Evolutionary conservation across 495 filamentous ascomycete genomes (phyloP).

Genomic region (Penicillium desertorum): DNA sequence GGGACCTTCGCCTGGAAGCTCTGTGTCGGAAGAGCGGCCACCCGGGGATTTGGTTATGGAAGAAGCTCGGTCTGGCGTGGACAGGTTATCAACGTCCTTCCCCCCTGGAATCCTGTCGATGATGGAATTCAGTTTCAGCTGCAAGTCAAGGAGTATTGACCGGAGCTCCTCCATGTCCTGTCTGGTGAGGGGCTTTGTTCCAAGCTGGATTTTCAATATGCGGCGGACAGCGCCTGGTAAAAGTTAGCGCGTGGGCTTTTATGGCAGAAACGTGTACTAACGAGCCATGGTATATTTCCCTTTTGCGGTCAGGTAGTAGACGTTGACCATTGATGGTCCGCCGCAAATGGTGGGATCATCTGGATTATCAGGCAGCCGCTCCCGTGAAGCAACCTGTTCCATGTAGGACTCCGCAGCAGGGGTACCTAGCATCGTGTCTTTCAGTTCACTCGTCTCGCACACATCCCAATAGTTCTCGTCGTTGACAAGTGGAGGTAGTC

Average conservation of each 20-base stretch:
- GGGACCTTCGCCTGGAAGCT: slow-evolving; percentile 40
- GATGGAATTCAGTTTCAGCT: slow-evolving; percentile 46
- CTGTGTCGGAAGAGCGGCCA: slow-evolving; percentile 25
- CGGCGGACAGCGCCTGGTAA: slow-evolving; percentile 42
- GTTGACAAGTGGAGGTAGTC: slow-evolving; percentile 44
- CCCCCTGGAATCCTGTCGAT: slow-evolving; percentile 42
- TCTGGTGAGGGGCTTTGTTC: slow-evolving; percentile 44
- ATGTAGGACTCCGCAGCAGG: slow-evolving; percentile 43
- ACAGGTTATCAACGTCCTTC: slow-evolving; percentile 9
- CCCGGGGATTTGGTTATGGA: slow-evolving; percentile 40
- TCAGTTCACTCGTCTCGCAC: slow-evolving; percentile 45
- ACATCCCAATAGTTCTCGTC: slow-evolving; percentile 53
- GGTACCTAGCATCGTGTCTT: slow-evolving; percentile 45
- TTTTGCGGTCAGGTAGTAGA: slow-evolving; percentile 46
- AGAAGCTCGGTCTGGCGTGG: slow-evolving; percentile 22
- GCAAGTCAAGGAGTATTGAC: slow-evolving; percentile 46
- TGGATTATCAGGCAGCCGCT: slow-evolving; percentile 42
- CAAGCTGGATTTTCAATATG: slow-evolving; percentile 48
- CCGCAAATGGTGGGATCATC: slow-evolving; percentile 47
- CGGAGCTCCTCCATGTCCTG: slow-evolving; percentile 48
- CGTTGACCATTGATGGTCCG: slow-evolving; percentile 49
- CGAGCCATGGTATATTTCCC: slow-evolving; percentile 51
- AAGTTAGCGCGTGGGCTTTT: slow-evolving; percentile 13
- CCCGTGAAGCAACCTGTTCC: slow-evolving; percentile 30
- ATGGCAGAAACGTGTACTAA: slow-evolving; percentile 22